phyloP scores from a whole-genome alignment of 2,329 filamentous ascomycete species.

The Ceratocystis cubensis region DNA sequence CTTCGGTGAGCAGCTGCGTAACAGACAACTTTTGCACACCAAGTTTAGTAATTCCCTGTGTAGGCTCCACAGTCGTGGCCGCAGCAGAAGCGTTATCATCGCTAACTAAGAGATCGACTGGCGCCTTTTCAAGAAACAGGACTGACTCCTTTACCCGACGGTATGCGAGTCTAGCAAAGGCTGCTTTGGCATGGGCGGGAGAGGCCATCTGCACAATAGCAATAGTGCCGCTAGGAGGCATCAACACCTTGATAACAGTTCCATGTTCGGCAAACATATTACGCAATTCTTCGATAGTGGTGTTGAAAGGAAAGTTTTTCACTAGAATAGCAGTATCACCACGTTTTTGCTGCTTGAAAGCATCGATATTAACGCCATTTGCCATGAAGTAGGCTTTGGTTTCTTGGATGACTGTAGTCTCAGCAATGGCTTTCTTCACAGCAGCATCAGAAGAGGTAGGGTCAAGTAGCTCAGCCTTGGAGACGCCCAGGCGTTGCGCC shows the following conservation, averaged over 20 bases:
- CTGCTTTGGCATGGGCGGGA: conserved; percentile 64
- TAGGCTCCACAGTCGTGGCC: conserved; percentile 23
- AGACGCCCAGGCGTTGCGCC: conserved; percentile 72
- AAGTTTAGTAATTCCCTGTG: conserved; percentile 29
- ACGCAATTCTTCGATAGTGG: conserved; percentile 63
- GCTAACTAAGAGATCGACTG: conserved; percentile 59
- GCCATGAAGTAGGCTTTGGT: conserved; percentile 82
- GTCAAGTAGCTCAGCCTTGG: conserved; percentile 83
- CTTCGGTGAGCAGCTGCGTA: conserved; percentile 51
- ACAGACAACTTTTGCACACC: conserved; percentile 51
- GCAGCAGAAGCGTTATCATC: conserved; percentile 25
- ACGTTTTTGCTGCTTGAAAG: conserved; percentile 73
- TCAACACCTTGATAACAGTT: conserved; percentile 65
- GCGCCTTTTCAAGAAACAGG: conserved; percentile 86
- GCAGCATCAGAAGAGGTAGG: conserved; percentile 91
- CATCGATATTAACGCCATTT: conserved; percentile 81
- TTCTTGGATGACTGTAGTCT: conserved; percentile 92
- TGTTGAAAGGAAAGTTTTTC: conserved; percentile 87
- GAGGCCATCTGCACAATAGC: conserved; percentile 84
- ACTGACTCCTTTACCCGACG: conserved; percentile 82
- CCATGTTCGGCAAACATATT: conserved; percentile 78
- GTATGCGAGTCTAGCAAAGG: conserved; percentile 77
- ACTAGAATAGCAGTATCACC: conserved; percentile 81
- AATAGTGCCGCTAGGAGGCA: conserved; percentile 86
- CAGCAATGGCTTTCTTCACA: conserved; percentile 91